Base-by-base conservation (phyloP, 2,329 filamentous ascomycete genomes). In the Conoideocrella luteorostrata region DNA sequence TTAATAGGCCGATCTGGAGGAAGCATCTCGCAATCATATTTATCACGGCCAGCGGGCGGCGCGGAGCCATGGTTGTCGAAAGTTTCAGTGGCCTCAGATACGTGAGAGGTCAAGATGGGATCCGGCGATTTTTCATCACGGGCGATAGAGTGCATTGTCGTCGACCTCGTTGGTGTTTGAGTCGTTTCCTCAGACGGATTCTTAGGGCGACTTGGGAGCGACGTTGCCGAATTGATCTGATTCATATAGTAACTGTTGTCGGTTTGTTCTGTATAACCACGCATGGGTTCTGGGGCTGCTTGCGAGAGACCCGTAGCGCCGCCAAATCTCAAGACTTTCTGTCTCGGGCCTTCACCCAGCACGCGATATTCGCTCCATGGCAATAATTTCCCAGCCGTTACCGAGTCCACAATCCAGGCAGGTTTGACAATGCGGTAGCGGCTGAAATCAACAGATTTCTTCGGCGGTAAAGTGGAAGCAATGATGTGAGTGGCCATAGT, bases 401-500 rank as follows among this genome's bases (percentile, higher is more conserved):
- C 79, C 48, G 90, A 96, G 54, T 98, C 91, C 12, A 88, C 83
- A 3, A 98, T 78, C 93, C 93, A 98, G 17, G 88, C 82, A 1
- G 93, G 93, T 63, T 93, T 95, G 40, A 96, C 93, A 29, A 98
- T 87, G 36, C 91, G 81, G 63, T 97, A 96, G 51, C 79, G 81
- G 43, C 74, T 77, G 58, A 95, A 96, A 51, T 98, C 93, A 43
- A 91, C 79, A 22, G 81, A 81, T 64, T 98, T 98, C 68, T 96
- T 97, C 0, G 88, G 90, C 0, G 93, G 93, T 18, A 98, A 70
- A 42, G 80, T 84, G 41, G 88, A 91, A 4, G 91, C 90, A 54
- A 98, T 89, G 52, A 98, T 95, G 61, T 98, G 91, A 1, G 94
- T 98, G 0, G 89, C 91, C 60, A 86, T 84, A 1, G 91, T 97